Conservation (phyloP, 192 early-diverging fungal species). For the Linnemannia elongata region DNA sequence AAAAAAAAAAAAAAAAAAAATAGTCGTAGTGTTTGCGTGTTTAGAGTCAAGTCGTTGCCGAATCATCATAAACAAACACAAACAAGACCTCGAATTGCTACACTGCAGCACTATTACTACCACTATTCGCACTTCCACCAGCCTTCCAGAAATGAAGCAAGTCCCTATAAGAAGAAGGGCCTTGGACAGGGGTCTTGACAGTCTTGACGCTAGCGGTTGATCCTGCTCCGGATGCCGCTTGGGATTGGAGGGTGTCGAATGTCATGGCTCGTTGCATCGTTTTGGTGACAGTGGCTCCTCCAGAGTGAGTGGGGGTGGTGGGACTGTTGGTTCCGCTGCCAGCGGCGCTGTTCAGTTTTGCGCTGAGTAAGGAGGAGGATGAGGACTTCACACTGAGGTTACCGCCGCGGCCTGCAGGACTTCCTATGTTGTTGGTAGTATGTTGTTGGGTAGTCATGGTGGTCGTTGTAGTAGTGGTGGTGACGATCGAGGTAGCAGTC, state of each 20-base stretch:
- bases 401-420: neutral
- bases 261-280: conserved; percentile 46
- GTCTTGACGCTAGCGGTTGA: conserved; percentile 24
- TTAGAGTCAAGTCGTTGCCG: neutral
- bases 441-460: neutral
- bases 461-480: conserved; percentile 11
- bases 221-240: conserved; percentile 15
- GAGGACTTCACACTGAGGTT: conserved; percentile 13
- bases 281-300: neutral
- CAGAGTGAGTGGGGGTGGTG: neutral
- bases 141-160: conserved; percentile 55
- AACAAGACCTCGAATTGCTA: conserved; percentile 16
- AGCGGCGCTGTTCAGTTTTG: conserved; percentile 1
- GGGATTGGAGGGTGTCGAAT: conserved; percentile 35
- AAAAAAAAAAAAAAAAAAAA: neutral
- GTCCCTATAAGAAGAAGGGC: conserved; percentile 38
- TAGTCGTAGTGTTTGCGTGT: neutral
- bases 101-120: neutral
- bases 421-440: neutral
- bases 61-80: neutral
- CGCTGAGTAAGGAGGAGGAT: conserved; percentile 16
- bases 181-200: conserved; percentile 35
- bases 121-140: conserved; percentile 19
- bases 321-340: neutral
- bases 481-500: conserved; percentile 8